Base-by-base conservation (phyloP, 2,329 filamentous ascomycete genomes). In the Aspergillus amoenus region DNA sequence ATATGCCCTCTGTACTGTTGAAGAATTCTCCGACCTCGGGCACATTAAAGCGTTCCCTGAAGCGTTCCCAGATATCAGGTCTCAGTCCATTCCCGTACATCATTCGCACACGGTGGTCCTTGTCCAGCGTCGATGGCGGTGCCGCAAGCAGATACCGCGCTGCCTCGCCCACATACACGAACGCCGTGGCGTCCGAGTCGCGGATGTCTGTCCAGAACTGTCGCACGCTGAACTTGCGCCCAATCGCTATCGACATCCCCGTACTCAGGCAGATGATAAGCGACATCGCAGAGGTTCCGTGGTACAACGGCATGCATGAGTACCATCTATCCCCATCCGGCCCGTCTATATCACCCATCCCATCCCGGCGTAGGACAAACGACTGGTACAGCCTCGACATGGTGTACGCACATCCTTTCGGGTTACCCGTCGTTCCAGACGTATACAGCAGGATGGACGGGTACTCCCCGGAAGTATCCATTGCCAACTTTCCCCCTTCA, bases 101-200 rank as follows among this genome's bases (percentile, higher is more conserved):
- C 22, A 76, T 70, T 18, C 76, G 75, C 21, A 79, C 73, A 15
- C 73, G 73, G 57, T 82, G 80, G 2, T 73, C 67, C 22, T 71
- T 70, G 52, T 82, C 80, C 0, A 75, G 67, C 0, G 77, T 71
- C 0, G 76, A 76, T 1, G 77, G 75, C 2, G 88, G 88, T 2
- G 83, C 83, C 0, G 88, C 85, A 12, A 92, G 80, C 1, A 93
- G 79, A 64, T 92, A 93, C 0, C 89, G 82, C 6, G 89, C 83
- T 0, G 88, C 90, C 70, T 93, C 89, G 65, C 89, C 89, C 2
- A 93, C 89, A 67, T 93, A 93, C 17, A 89, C 84, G 63, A 92
- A 89, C 66, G 84, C 83, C 0, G 88, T 91, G 0, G 89, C 84
- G 13, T 81, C 74, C 0, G 85, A 87, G 57, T 87, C 87, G 45